These are phyloP conservation scores for Nevesoporus exiguus DNA, from an alignment of 768 basidiomycete species.

Conservation along the genomic window DNA sequence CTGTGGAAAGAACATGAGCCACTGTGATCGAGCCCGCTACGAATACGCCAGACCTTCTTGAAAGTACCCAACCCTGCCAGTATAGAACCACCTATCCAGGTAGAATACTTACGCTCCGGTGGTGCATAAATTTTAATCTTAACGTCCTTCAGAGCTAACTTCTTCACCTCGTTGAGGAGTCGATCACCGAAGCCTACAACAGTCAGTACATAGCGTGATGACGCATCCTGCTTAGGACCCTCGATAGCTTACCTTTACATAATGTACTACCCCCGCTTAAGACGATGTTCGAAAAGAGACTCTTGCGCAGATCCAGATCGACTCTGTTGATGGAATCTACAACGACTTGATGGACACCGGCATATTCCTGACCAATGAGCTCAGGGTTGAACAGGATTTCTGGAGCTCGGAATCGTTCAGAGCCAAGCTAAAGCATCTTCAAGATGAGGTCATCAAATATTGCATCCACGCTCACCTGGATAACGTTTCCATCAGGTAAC, in stretches of 20 bases:
- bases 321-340: slow-evolving; percentile 98
- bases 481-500: slow-evolving; percentile 90
- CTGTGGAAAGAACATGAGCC: slow-evolving; percentile 38
- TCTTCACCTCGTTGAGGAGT: slow-evolving; percentile 94
- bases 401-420: slow-evolving; percentile 94
- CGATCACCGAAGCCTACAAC: slow-evolving; percentile 88
- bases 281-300: slow-evolving; percentile 93
- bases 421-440: slow-evolving; percentile 62
- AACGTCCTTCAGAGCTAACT: slow-evolving; percentile 89
- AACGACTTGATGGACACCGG: slow-evolving; percentile 96
- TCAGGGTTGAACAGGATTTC: slow-evolving; percentile 98
- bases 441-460: slow-evolving; percentile 11
- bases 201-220: slow-evolving; percentile 17
- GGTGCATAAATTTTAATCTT: slow-evolving; percentile 99
- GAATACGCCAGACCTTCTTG: slow-evolving; percentile 68
- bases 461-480: slow-evolving; percentile 59
- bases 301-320: slow-evolving; percentile 94
- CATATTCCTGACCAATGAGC: slow-evolving; percentile 92
- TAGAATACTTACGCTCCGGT: slow-evolving; percentile 98
- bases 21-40: background rate
- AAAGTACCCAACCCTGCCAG: slow-evolving; percentile 94
- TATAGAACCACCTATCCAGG: slow-evolving; percentile 97
- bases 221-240: slow-evolving; percentile 4
- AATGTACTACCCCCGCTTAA: slow-evolving; percentile 95
- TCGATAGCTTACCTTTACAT: slow-evolving; percentile 67